A percentile compares a stretch with the other conserved stretches of the same genome.
Evolutionary conservation across 768 basidiomycete species (phyloP).

Genomic region (Suillus weaverae): DNA sequence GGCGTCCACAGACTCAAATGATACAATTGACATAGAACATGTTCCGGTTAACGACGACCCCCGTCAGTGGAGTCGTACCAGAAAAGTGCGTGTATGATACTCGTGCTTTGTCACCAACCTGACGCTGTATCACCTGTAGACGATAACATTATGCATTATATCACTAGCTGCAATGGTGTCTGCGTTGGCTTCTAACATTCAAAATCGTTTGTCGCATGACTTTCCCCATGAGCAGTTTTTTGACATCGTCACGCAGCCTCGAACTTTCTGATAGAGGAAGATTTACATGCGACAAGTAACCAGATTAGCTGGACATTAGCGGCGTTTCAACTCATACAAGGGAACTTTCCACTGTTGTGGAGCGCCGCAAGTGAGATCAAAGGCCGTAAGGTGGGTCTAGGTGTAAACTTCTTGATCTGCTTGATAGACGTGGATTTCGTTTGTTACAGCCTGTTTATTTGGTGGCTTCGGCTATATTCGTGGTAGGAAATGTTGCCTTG

Average conservation of each 20-base stretch:
- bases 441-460: slow-evolving; percentile 53
- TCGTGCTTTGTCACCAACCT: not conserved
- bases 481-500: slow-evolving; percentile 54
- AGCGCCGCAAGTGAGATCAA: slow-evolving; percentile 70
- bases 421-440: slow-evolving; percentile 5
- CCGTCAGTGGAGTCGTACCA: slow-evolving; percentile 52
- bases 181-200: slow-evolving; percentile 26
- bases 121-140: slow-evolving; percentile 14
- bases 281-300: slow-evolving; percentile 57
- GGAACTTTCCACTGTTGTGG: slow-evolving; percentile 67
- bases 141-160: slow-evolving; percentile 27
- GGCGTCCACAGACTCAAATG: not conserved
- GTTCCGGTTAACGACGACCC: slow-evolving; percentile 59
- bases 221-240: not conserved
- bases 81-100: slow-evolving; percentile 45
- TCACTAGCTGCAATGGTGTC: slow-evolving; percentile 26
- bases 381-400: slow-evolving; percentile 59
- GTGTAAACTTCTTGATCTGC: not conserved
- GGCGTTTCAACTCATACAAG: slow-evolving; percentile 72
- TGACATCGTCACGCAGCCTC: slow-evolving; percentile 45
- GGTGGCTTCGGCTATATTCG: slow-evolving; percentile 50
- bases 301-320: slow-evolving; percentile 71
- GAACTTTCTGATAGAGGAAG: slow-evolving; percentile 55
- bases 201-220: slow-evolving; percentile 24
- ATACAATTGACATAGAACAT: slow-evolving; percentile 35